phyloP scores from a whole-genome alignment of 2,329 filamentous ascomycete genomes.

The Lachnellula hyalina region DNA sequence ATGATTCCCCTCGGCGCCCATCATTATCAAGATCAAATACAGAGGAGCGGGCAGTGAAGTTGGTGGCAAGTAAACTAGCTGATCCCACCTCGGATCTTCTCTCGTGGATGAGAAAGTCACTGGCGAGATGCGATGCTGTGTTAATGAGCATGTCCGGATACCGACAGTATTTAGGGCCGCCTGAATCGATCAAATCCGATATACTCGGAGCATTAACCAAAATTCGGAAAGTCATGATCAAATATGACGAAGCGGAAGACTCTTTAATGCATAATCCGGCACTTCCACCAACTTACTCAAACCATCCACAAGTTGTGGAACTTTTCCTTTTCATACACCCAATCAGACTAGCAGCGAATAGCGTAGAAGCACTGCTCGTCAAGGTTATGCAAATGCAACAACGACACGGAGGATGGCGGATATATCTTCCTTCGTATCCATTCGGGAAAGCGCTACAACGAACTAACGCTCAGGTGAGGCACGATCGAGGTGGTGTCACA shows the following conservation, averaged over 20 bases:
- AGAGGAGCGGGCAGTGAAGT: constrained; percentile 27
- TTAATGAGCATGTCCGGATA: constrained; percentile 50
- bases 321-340: constrained; percentile 52
- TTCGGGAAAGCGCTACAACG: constrained; percentile 48
- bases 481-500: constrained; percentile 53
- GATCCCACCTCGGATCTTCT: constrained; percentile 44
- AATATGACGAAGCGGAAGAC: constrained; percentile 44
- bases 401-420: constrained; percentile 34
- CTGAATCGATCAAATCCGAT: constrained; percentile 38
- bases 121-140: constrained; percentile 45
- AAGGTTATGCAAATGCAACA: constrained; percentile 46
- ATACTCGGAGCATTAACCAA: constrained; percentile 35
- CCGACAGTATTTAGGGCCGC: constrained; percentile 42
- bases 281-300: constrained; percentile 41
- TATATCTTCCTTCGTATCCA: constrained; percentile 50
- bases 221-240: constrained; percentile 39
- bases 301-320: constrained; percentile 45
- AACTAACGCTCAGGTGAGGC: constrained; percentile 51
- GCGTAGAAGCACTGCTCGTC: constrained; percentile 41
- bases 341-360: constrained; percentile 46
- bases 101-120: constrained; percentile 39
- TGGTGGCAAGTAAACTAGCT: constrained; percentile 36
- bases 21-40: constrained; percentile 24
- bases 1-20: constrained; percentile 21
- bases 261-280: constrained; percentile 41